Evolutionary conservation across 2,329 filamentous ascomycete genomes (phyloP), one percentile per base, ranked within the genome.

Genomic region (Colletotrichum endophyticum): DNA sequence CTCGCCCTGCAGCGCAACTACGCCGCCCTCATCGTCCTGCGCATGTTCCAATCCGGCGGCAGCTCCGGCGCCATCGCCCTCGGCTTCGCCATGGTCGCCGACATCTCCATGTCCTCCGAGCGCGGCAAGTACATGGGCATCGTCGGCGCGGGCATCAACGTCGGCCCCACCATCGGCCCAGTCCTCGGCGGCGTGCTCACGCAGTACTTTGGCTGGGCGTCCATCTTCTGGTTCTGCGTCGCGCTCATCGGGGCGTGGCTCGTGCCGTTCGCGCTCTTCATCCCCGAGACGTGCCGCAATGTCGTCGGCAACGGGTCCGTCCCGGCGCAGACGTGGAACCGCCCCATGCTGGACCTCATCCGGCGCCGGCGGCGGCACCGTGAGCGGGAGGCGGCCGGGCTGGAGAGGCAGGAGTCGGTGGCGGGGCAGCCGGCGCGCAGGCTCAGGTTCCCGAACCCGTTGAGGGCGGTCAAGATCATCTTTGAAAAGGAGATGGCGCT

Each of bases 41-140:
- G 93, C 1, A 91, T 91, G 84, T 74, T 94, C 5, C 93, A 94
- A 80, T 92, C 91, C 36, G 87, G 88, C 1, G 93, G 94, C 1
- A 93, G 91, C 81, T 93, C 91, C 79, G 92, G 92, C 0, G 94
- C 93, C 0, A 87, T 95, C n/a, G 93, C 94, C 0, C 86, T 97
- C 2, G 92, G 91, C 0, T 94, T 90, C 77, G 95, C 92, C 3
- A 91, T 95, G 3, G 90, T 96, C 16, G 92, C 93, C 1, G 95
- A 97, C 80, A 89, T 96, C 7, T 89, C 92, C 0, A 92, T 93
- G 0, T 92, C 90, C 62, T 89, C 91, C 0, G 94, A 96, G 82
- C 87, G 95, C 79, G 95, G 95, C 4, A 91, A 89, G 72, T 96
- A 94, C 81, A 93, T 96, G 86, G 94, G 91, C 67, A 89, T 92